phyloP scores from a whole-genome alignment of 176 grass and related monocot species.

The Rhynchospora pubera region DNA sequence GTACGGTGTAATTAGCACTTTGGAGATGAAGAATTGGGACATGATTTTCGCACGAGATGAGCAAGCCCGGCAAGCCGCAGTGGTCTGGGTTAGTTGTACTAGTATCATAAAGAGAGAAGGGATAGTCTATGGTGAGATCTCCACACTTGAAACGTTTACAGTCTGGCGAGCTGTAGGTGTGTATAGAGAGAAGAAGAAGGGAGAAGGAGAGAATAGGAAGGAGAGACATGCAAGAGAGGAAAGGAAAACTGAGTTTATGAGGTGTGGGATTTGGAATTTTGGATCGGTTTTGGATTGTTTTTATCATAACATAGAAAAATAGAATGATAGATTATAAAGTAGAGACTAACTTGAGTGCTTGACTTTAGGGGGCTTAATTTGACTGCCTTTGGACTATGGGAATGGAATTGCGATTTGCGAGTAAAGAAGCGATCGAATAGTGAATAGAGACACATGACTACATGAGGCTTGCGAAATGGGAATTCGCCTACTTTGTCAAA shows the following conservation, averaged over 20 bases:
- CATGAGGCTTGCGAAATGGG: too few species aligned
- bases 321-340: too few species aligned
- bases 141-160: slow-evolving; percentile 21
- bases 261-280: not conserved
- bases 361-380: too few species aligned
- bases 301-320: too few species aligned
- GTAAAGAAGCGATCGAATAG: too few species aligned
- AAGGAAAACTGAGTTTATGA: not conserved
- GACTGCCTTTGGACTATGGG: too few species aligned
- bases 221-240: not conserved
- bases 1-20: not conserved
- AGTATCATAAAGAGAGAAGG: slow-evolving; percentile 32
- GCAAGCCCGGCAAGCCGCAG: slow-evolving; percentile 20
- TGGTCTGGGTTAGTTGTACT: not conserved
- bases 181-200: not conserved
- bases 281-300: too few species aligned
- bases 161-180: not conserved
- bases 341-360: too few species aligned
- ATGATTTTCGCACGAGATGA: not conserved
- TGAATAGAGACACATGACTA: too few species aligned
- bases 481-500: too few species aligned
- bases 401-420: too few species aligned
- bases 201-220: not conserved
- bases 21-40: not conserved
- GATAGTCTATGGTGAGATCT: slow-evolving; percentile 19